Conservation (phyloP, 371 early-diverging fungal species). For the Nematocida sp. region DNA sequence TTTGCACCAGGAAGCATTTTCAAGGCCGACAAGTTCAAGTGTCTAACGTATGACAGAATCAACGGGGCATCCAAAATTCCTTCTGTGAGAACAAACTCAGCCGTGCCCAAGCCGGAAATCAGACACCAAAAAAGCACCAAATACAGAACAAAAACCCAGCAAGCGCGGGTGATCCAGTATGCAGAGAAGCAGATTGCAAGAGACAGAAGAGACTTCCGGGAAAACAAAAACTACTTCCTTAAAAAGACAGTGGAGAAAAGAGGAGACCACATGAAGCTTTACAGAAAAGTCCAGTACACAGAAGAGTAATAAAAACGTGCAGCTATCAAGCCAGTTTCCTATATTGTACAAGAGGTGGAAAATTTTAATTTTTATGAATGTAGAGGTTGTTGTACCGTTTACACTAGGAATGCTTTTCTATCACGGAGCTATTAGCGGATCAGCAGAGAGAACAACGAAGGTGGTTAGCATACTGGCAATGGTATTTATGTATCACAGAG, state of each 20-base stretch:
- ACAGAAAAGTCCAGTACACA: constrained; percentile 28
- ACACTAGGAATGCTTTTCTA: constrained; percentile 45
- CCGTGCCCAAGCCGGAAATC: constrained; percentile 3
- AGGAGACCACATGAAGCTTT: background rate
- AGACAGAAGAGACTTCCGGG: constrained; percentile 1
- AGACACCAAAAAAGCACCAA: constrained; percentile 28
- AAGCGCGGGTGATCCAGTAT: constrained; percentile 1
- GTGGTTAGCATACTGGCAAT: constrained; percentile 5
- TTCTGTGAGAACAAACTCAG: background rate
- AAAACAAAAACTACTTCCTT: constrained; percentile 7
- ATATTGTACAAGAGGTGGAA: no score
- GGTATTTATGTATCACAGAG: constrained; percentile 17
- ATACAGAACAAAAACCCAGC: constrained; percentile 26
- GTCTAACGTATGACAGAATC: constrained; percentile 38
- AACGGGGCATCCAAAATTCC: constrained; percentile 28
- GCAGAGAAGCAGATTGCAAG: background rate
- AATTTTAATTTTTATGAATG: constrained; percentile 17
- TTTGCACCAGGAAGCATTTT: constrained; percentile 16
- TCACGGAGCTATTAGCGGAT: constrained; percentile 4
- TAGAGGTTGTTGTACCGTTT: constrained; percentile 25
- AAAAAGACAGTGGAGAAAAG: constrained; percentile 32
- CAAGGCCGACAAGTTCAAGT: constrained; percentile 43
- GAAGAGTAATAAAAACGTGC: background rate
- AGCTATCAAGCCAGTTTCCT: background rate
- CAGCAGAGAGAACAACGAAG: constrained; percentile 3